Conservation (phyloP, 345 rosid genomes). For the Gossypium longicalyx region DNA sequence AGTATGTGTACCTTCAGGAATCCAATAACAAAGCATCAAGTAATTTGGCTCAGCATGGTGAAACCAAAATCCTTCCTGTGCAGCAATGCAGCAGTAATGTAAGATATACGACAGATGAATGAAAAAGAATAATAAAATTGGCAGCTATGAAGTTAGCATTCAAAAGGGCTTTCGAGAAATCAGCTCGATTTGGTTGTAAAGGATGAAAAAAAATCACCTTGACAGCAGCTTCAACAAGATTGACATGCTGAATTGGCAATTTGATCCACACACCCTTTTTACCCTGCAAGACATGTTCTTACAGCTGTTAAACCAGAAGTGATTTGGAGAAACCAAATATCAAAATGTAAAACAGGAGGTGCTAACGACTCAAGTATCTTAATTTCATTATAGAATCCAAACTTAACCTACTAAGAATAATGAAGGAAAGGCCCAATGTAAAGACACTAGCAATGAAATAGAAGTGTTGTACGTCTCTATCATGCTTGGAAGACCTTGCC, state of each 20-base stretch:
- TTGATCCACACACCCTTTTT: constrained; percentile 90
- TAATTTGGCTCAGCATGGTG: constrained; percentile 86
- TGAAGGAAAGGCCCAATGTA: neutral
- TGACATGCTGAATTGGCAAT: constrained; percentile 55
- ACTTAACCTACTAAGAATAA: neutral
- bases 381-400: neutral
- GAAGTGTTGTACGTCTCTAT: neutral
- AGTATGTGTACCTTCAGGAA: constrained; percentile 51
- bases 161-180: neutral
- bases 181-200: neutral
- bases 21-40: constrained; percentile 85
- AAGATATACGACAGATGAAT: neutral
- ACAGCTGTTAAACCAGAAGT: neutral
- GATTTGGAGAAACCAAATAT: neutral
- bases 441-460: neutral
- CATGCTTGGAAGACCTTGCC: no score
- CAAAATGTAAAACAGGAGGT: neutral
- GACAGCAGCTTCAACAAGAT: constrained; percentile 69
- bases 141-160: neutral
- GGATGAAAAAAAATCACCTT: constrained; percentile 35
- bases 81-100: constrained; percentile 14
- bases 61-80: constrained; percentile 86
- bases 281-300: constrained; percentile 42
- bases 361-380: neutral
- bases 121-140: neutral